phyloP scores from a whole-genome alignment of 495 filamentous ascomycete species.

The Podospora anserina region DNA sequence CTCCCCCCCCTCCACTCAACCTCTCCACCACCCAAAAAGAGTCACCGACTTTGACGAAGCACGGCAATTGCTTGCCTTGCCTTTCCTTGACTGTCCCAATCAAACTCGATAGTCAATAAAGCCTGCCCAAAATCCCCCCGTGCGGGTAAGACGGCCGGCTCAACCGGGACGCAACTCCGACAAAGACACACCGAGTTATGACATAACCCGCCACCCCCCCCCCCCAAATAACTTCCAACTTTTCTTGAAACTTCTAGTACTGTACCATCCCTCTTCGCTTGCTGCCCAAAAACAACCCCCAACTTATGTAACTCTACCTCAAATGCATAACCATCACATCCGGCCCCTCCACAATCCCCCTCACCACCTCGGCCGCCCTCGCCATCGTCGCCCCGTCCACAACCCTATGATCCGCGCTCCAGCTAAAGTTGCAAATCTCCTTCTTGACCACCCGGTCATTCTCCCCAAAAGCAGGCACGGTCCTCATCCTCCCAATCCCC shows the following conservation, averaged over 20 bases:
- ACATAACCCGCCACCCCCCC: neutral
- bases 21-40: neutral
- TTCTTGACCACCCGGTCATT: conserved; percentile 56
- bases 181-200: neutral
- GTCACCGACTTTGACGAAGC: neutral
- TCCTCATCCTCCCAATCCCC: conserved; percentile 76
- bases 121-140: neutral
- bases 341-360: conserved; percentile 73
- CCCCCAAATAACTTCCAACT: neutral
- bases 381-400: conserved; percentile 95
- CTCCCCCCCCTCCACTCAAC: neutral
- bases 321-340: conserved; percentile 74
- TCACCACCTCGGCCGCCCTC: conserved; percentile 76
- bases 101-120: neutral
- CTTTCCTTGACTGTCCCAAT: neutral
- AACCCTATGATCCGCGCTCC: conserved; percentile 94
- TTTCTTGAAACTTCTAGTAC: neutral
- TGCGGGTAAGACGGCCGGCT: conserved; percentile 11
- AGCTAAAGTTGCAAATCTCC: conserved; percentile 81
- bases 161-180: conserved; percentile 4
- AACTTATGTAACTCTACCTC: conserved; percentile 29
- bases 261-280: neutral
- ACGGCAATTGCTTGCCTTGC: neutral
- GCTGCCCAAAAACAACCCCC: neutral
- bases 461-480: conserved; percentile 66